Percentiles rank a stretch among this genome's conserved stretches.
Conservation (phyloP, 2,329 filamentous ascomycete species). For the Cladosporium sp. region DNA sequence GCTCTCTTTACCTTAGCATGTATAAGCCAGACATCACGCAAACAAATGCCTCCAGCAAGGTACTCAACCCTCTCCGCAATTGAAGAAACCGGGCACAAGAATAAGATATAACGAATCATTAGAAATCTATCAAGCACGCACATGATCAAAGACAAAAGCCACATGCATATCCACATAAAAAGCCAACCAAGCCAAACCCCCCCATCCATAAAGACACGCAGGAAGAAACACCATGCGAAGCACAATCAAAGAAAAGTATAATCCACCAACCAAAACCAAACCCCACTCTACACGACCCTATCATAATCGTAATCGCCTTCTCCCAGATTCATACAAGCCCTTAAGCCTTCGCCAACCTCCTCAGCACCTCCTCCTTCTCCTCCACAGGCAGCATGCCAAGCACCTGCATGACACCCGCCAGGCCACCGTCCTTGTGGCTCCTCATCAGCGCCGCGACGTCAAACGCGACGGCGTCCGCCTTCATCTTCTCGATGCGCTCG, state of each 20-base stretch:
- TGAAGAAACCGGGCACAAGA: no score
- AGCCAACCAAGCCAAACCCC: background rate
- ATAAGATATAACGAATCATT: no score
- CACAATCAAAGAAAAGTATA: background rate
- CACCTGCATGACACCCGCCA: slow-evolving; percentile 82
- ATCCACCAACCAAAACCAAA: background rate
- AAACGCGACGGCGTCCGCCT: slow-evolving; percentile 63
- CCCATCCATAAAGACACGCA: background rate
- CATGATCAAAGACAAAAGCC: no score
- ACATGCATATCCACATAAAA: no score
- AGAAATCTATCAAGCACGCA: no score
- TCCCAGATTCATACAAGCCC: no score
- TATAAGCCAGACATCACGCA: no score
- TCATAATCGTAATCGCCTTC: no score
- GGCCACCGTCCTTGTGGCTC: slow-evolving; percentile 60
- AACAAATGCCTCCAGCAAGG: no score
- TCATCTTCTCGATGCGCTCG: slow-evolving; percentile 77
- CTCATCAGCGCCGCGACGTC: slow-evolving; percentile 65
- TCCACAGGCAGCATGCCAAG: slow-evolving; percentile 79
- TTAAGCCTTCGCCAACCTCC: slow-evolving; percentile 42
- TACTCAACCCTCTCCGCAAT: no score
- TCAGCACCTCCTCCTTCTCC: slow-evolving; percentile 79
- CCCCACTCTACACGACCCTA: background rate
- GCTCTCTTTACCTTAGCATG: no score
- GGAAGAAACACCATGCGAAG: no score